These are phyloP conservation scores for Metrosideros polymorpha DNA, from an alignment of 441 rosid genomes.

Conservation along the genomic window DNA sequence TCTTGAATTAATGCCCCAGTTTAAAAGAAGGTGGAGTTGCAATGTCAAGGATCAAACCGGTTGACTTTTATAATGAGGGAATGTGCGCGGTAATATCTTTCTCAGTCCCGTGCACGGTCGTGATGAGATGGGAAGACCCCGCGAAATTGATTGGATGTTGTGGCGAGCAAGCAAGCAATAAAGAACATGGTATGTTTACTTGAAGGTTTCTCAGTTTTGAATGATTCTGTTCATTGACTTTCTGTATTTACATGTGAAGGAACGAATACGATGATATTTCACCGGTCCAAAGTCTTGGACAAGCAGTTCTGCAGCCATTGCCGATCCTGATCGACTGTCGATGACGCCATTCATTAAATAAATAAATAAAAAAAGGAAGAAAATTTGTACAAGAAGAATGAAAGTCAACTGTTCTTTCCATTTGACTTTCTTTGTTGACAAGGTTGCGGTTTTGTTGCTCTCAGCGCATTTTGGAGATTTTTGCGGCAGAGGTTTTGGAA, in stretches of 20 bases:
- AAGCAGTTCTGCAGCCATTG: conserved; percentile 83
- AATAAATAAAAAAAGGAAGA: background rate
- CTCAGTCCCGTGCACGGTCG: background rate
- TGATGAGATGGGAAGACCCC: background rate
- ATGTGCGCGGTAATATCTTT: background rate
- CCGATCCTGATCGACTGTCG: conserved; percentile 57
- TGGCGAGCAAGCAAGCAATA: background rate
- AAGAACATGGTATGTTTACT: background rate
- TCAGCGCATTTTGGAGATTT: no score
- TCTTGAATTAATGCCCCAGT: background rate
- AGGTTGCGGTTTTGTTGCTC: background rate
- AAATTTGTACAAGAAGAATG: background rate
- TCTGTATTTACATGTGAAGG: background rate
- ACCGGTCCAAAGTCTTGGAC: conserved; percentile 64
- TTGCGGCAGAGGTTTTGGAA: no score
- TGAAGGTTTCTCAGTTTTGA: background rate
- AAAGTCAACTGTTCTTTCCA: background rate
- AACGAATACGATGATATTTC: background rate
- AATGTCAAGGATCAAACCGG: background rate
- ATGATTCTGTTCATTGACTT: background rate
- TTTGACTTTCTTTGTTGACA: background rate
- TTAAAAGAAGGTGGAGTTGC: background rate
- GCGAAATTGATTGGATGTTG: background rate
- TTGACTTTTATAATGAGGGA: background rate
- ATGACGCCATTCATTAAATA: background rate